Evolutionary conservation across 2,329 filamentous ascomycete genomes (phyloP).

Genomic region (Claviceps pazoutovae): DNA sequence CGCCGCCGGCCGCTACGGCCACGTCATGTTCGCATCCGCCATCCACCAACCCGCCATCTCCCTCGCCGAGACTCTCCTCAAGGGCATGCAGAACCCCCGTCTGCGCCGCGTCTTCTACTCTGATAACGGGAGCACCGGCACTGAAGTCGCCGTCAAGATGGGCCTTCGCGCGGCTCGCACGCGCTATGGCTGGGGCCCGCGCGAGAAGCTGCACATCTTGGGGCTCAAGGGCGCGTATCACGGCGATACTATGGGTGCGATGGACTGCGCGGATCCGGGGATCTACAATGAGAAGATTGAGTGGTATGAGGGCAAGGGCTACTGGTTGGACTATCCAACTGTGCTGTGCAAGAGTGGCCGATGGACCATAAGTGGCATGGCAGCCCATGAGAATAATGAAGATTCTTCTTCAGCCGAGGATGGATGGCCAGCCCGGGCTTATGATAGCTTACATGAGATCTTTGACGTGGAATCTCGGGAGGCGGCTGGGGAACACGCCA

Average conservation of each 20-base stretch:
- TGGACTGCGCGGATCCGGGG: constrained; percentile 71
- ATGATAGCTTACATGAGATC: constrained; percentile 37
- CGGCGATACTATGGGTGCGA: constrained; percentile 76
- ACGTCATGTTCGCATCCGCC: constrained; percentile 75
- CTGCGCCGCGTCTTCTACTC: constrained; percentile 65
- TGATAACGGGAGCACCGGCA: constrained; percentile 71
- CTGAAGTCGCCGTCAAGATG: constrained; percentile 81
- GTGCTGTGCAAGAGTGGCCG: constrained; percentile 51
- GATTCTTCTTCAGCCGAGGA: not conserved
- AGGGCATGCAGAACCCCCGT: constrained; percentile 46
- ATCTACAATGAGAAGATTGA: constrained; percentile 72
- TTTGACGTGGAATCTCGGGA: constrained; percentile 44
- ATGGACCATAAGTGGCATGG: constrained; percentile 51
- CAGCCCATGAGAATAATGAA: constrained; percentile 8
- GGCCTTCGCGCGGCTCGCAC: constrained; percentile 53
- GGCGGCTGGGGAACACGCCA: constrained; percentile 26
- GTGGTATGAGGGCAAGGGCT: constrained; percentile 68
- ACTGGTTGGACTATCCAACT: constrained; percentile 69
- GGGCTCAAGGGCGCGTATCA: constrained; percentile 74
- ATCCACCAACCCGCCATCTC: constrained; percentile 65
- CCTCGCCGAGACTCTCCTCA: constrained; percentile 51
- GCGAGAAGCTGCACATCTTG: constrained; percentile 49
- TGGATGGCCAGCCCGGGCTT: constrained; percentile 19
- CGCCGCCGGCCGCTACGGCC: constrained; percentile 70
- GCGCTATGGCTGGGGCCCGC: constrained; percentile 51